Evolutionary conservation across 1,139 yeast species (phyloP), one percentile per base, ranked within the genome.

Genomic region (Lodderomyces pseudojiufengensis): DNA sequence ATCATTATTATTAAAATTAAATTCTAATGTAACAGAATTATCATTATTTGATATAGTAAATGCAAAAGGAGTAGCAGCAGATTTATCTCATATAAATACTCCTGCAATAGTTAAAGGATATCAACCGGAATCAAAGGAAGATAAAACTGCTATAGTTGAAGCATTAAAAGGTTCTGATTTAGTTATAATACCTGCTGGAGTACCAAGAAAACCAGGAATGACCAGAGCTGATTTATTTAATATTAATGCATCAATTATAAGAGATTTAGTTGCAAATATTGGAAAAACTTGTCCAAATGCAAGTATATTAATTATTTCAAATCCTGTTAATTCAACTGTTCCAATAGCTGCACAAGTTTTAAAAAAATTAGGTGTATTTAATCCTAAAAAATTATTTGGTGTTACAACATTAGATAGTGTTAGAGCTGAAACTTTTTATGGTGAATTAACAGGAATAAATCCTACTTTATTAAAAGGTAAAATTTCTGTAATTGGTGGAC

Each of bases 141-240:
- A 77, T 50, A 63, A 63, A 37, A 56, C 61, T 14, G 75, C 80
- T 23, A 60, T 78, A 32, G 59, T 51, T 10, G 54, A 57, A 12
- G 83, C 87, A 1, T 65, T 82, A 44, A 58, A 55, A 27, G 78
- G 72, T 12, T 59, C 84, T 3, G 76, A 79, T 42, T 60, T 82
- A 42, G 86, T 80, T 20, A 63, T 81, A 29, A 80, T 80, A 37
- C 87, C 88, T n/a, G 88, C 88, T n/a, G 90, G 88, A 37, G 80
- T 82, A 11, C 87, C 88, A 35, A 73, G 88, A 57, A 81, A 81
- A 53, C 87, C 88, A 10, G 88, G 88, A 14, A 81, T 81, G 87
- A 78, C 87, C 21, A 70, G 90, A 54, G 86, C 82, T 44, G 88
- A 82, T 56, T 68, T 82, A 50, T 82, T 82, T 63, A 80, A 78